Conservation (phyloP, 23 red algal genomes). For the Agarophyton chilense region DNA sequence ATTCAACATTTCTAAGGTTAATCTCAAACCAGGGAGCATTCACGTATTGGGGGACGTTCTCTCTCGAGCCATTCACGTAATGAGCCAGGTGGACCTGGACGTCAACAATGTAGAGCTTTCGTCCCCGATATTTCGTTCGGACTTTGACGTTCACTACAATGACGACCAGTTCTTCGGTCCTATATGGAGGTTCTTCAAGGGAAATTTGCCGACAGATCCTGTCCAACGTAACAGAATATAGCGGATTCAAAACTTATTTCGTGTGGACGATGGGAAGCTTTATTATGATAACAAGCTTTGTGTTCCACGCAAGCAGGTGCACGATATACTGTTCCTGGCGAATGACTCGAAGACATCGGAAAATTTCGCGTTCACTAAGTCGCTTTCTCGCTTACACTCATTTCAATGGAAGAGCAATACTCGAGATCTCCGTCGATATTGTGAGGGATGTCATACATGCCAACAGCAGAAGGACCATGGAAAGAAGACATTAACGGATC, state of each 20-base stretch:
- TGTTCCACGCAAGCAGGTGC: neutral
- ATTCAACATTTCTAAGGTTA: no score
- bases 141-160: no score
- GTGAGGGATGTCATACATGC: neutral
- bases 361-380: constrained; percentile 30
- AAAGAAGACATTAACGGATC: neutral
- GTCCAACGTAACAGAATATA: neutral
- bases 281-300: constrained; percentile 23
- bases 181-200: neutral
- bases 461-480: constrained; percentile 4
- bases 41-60: no score
- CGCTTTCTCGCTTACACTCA: neutral
- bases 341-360: constrained; percentile 6
- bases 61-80: no score
- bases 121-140: no score
- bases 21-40: no score
- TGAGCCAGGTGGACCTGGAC: neutral
- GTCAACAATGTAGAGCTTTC: neutral
- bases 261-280: neutral
- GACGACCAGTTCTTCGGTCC: neutral
- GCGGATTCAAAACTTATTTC: neutral
- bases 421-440: neutral
- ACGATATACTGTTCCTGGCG: neutral
- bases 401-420: constrained; percentile 34
- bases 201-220: neutral